Conservation (phyloP, 2,329 filamentous ascomycete species). For the Aquanectria penicillioides region DNA sequence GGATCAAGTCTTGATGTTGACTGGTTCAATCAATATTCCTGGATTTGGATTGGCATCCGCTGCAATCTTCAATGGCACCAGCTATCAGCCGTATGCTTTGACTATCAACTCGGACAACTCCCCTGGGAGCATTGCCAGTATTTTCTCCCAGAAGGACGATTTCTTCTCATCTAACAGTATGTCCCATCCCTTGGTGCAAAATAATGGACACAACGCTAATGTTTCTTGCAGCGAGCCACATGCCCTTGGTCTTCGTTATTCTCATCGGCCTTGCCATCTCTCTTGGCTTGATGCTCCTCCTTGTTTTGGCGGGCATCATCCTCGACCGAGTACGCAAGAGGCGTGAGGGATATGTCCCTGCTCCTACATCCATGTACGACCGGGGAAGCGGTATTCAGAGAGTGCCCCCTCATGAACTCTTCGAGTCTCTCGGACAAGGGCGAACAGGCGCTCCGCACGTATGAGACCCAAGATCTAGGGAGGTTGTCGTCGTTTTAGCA, state of each 20-base stretch:
- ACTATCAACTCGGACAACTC: conserved; percentile 73
- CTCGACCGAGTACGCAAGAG: conserved; percentile 81
- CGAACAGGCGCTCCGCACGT: conserved; percentile 62
- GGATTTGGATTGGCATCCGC: conserved; percentile 85
- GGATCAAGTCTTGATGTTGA: conserved; percentile 80
- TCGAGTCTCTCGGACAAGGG: conserved; percentile 62
- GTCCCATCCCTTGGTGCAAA: conserved; percentile 46
- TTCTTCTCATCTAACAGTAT: conserved; percentile 75
- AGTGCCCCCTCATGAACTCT: conserved; percentile 69
- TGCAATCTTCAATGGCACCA: conserved; percentile 86
- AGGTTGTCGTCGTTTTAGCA: conserved; percentile 39
- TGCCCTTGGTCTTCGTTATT: conserved; percentile 81
- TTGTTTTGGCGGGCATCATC: conserved; percentile 79
- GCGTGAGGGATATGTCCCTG: conserved; percentile 83
- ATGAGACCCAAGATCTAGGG: conserved; percentile 45
- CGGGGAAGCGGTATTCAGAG: conserved; percentile 66
- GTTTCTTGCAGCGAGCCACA: conserved; percentile 54
- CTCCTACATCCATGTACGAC: conserved; percentile 73
- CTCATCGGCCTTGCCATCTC: conserved; percentile 84
- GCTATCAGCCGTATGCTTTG: conserved; percentile 81
- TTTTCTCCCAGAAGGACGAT: conserved; percentile 85
- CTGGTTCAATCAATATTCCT: conserved; percentile 82
- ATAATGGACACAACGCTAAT: conserved; percentile 29
- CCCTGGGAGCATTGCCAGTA: conserved; percentile 78
- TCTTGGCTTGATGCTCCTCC: conserved; percentile 78